Conservation (phyloP, 768 basidiomycete species). For the Hericium alpestre region DNA sequence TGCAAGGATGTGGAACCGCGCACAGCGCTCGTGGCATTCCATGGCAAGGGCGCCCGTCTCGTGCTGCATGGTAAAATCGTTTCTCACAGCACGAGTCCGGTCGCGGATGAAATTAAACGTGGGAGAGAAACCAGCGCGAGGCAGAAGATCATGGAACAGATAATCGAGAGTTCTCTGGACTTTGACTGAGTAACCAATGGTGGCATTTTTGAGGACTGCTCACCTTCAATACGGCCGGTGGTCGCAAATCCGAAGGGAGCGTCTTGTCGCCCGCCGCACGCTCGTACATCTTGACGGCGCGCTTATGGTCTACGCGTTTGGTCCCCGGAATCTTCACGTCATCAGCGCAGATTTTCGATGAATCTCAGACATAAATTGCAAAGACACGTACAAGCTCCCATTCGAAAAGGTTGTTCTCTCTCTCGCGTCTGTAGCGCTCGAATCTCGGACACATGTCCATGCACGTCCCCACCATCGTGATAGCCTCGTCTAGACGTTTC, state of each 20-base stretch:
- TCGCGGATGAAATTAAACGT: constrained; percentile 85
- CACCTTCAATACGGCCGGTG: constrained; percentile 74
- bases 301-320: constrained; percentile 74
- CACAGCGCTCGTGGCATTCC: constrained; percentile 87
- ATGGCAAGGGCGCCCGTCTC: constrained; percentile 68
- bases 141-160: constrained; percentile 76
- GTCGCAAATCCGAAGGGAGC: constrained; percentile 84
- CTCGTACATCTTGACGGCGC: constrained; percentile 92
- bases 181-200: background rate
- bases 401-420: constrained; percentile 77
- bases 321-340: constrained; percentile 60
- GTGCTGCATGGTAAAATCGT: constrained; percentile 92
- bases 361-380: constrained; percentile 1
- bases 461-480: constrained; percentile 89
- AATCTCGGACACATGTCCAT: constrained; percentile 91
- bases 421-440: constrained; percentile 83
- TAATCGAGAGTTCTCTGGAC: constrained; percentile 79
- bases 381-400: constrained; percentile 66
- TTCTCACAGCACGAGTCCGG: constrained; percentile 79
- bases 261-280: constrained; percentile 90
- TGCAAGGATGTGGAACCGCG: constrained; percentile 84
- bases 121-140: constrained; percentile 53
- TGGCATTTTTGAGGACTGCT: constrained; percentile 3
- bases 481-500: constrained; percentile 78
- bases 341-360: constrained; percentile 23